Conservation (phyloP, 1,284 basidiomycete species). For the Phellinidium pouzarii region DNA sequence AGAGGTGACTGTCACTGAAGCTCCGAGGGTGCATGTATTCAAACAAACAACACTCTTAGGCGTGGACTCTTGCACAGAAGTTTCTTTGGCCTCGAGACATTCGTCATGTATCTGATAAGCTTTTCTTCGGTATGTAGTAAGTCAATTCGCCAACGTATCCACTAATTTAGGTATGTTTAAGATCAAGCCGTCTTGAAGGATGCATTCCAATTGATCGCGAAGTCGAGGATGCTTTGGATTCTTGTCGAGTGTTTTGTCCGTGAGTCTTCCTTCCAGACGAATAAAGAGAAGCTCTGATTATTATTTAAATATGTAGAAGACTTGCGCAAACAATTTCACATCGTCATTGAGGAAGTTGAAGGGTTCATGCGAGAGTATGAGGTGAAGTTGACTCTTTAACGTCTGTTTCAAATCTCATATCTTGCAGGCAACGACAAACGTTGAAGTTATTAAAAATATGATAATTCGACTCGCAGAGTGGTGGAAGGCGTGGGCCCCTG, state of each 20-base stretch:
- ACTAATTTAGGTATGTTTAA: neutral
- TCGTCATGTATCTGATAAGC: constrained; percentile 28
- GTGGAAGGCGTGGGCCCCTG: constrained; percentile 61
- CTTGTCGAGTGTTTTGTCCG: constrained; percentile 16
- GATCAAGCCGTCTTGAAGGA: constrained; percentile 7
- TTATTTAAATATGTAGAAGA: constrained; percentile 40
- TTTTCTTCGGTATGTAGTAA: constrained; percentile 31
- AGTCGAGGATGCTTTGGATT: constrained; percentile 18
- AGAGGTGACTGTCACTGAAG: constrained; percentile 36
- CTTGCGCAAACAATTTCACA: constrained; percentile 48
- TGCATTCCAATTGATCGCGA: constrained; percentile 15
- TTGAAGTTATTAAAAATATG: constrained; percentile 43
- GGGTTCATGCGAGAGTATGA: constrained; percentile 53
- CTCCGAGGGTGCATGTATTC: neutral
- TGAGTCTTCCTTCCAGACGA: neutral
- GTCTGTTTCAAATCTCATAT: constrained; percentile 13
- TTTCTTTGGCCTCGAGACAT: constrained; percentile 55
- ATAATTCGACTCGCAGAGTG: constrained; percentile 54
- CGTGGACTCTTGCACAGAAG: constrained; percentile 53
- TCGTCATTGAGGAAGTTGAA: constrained; percentile 55
- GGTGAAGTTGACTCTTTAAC: constrained; percentile 31
- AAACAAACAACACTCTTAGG: constrained; percentile 33
- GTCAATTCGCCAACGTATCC: neutral
- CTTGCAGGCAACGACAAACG: constrained; percentile 39
- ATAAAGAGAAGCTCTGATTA: neutral